Conservation (phyloP, 345 rosid species). For the Reutealis trisperma region DNA sequence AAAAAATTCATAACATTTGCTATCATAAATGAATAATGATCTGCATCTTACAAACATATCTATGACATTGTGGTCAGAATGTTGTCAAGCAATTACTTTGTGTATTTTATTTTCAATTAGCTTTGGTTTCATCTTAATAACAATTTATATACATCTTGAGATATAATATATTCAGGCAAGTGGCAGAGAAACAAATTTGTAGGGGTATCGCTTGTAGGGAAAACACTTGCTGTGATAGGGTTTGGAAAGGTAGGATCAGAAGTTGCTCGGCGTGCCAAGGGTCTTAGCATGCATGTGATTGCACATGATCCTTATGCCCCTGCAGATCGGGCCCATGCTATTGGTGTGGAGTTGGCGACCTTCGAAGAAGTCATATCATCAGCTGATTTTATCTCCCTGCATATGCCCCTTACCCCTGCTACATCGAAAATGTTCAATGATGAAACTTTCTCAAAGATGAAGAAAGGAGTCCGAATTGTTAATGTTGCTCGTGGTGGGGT, state of each 20-base stretch:
- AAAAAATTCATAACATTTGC: neutral
- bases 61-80: neutral
- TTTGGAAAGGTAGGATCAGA: constrained; percentile 35
- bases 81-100: neutral
- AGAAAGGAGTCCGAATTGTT: constrained; percentile 29
- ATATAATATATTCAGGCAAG: constrained; percentile 16
- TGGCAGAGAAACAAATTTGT: constrained; percentile 32
- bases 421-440: constrained; percentile 29
- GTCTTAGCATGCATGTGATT: constrained; percentile 32
- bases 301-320: constrained; percentile 35
- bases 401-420: constrained; percentile 32
- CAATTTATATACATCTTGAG: neutral
- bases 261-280: constrained; percentile 32
- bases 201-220: constrained; percentile 32
- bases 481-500: constrained; percentile 35
- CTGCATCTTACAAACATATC: neutral
- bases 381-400: constrained; percentile 32
- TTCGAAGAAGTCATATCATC: constrained; percentile 28
- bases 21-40: neutral
- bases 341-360: constrained; percentile 23
- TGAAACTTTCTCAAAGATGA: constrained; percentile 28
- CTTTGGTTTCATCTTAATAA: neutral
- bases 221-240: constrained; percentile 31
- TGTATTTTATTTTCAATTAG: neutral
- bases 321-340: constrained; percentile 26